Evolutionary conservation across 768 basidiomycete species (phyloP), one percentile per base, ranked within the genome.

Genomic region (Tulasnella sp.): DNA sequence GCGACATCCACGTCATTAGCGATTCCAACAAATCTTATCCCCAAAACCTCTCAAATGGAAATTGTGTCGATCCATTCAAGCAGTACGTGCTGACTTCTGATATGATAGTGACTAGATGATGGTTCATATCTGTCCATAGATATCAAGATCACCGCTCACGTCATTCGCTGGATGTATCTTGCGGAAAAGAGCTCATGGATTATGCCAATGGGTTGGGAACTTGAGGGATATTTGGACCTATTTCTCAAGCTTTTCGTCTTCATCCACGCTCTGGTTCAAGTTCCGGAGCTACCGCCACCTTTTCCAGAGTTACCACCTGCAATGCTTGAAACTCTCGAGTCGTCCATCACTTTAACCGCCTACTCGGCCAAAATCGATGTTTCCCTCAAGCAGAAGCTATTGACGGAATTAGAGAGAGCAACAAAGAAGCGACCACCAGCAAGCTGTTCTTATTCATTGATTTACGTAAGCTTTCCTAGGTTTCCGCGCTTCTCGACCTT

Each of bases 371-470:
- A 78, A 32, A 73, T 85, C 12, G 71, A 72, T 39, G 80, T 87
- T n/a, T 71, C 66, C 37, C 63, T 86, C 15, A 76, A 77, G 55
- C 72, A 75, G 64, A 84, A 81, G 60, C 67, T 83, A 41, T 69
- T 75, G 1, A 63, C 69, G 7, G 93, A 96, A 63, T 68, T 98
- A 28, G 74, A 83, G 53, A 72, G 93, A 53, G 86, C 89, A 0
- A 99, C 92, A 9, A 96, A 96, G 74, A 99, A 99, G 70, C 80
- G 84, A 48, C 84, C 88, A 0, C 93, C 93, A 0, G 67, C 66
- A 4, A 74, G 69, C 45, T 74, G 91, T 62, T 78, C 72, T 48
- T 83, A 85, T 48, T 78, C 84, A 57, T 70, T 99, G 10, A 88
- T 99, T 35, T 98, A 87, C 68, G 83, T 85, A 46, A 56, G 78